Evolutionary conservation across 306 rosid species (phyloP), one percentile per base, ranked within the genome.

Genomic region (Hippophae gyantsensis): DNA sequence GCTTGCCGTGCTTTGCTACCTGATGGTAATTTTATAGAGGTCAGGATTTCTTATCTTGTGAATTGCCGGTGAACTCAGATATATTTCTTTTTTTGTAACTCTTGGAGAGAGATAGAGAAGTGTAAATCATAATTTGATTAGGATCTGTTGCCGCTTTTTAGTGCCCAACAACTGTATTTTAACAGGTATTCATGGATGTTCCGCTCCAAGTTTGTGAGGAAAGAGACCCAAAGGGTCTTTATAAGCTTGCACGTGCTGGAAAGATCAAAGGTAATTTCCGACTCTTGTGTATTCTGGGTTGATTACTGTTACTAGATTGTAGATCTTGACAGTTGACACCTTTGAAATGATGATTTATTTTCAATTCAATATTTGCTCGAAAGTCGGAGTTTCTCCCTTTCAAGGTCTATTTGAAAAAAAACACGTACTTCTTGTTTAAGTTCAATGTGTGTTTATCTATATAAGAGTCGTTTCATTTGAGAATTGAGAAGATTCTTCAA

Each of bases 211-310:
- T 88, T 72, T 88, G 96, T 11, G 96, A 88, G 79, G 62, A 76
- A 56, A 77, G 96, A 59, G 96, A 88, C 71, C 79, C 90, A 57
- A 88, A 88, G 66, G 96, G 96, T 65, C 96, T 88, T 69, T 88
- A 88, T 66, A 85, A 88, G 80, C 94, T 88, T 67, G 96, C 96
- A 59, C 96, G 96, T 42, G 84, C 79, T 0, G 96, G 96, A 65
- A 85, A 88, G 73, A 85, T 88, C 76, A 82, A 77, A 82, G 90
- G 94, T 88, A 50, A 44, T 69, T 76, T 48, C 49, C 12, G 18
- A 56, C 70, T 32, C 38, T 32, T 27, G 38, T 27, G 0, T 27
- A 27, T 3, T 27, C 38, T 27, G 38, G 38, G 38, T 27, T 3
- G 38, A 27, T 27, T 27, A 27, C 38, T 27, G 4, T 27, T 32